phyloP scores from a whole-genome alignment of 441 rosid genomes.

The Pelargonium cotyledonis region DNA sequence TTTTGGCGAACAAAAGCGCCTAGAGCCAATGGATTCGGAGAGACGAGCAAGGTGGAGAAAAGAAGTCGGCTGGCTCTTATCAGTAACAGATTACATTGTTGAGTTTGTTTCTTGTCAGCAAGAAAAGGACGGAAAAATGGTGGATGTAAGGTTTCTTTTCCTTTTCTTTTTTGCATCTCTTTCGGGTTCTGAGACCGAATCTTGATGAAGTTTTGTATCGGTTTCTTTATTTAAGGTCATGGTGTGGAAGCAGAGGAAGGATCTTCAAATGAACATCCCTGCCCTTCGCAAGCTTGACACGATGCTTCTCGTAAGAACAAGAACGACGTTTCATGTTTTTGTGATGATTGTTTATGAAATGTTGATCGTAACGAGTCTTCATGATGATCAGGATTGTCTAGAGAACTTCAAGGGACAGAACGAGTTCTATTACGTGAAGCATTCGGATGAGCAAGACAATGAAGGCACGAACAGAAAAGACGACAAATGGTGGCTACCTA shows the following conservation, averaged over 20 bases:
- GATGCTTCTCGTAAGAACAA: slow-evolving; percentile 65
- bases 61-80: slow-evolving; percentile 76
- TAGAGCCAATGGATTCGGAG: slow-evolving; percentile 76
- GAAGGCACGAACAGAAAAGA: slow-evolving; percentile 51
- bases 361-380: too few relatives aligned
- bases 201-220: background rate
- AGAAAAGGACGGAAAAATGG: slow-evolving; percentile 55
- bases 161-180: background rate
- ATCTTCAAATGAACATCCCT: slow-evolving; percentile 82
- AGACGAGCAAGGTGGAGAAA: slow-evolving; percentile 71
- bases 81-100: slow-evolving; percentile 75
- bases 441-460: slow-evolving; percentile 63
- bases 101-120: slow-evolving; percentile 79
- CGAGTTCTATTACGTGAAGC: slow-evolving; percentile 54
- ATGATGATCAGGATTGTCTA: slow-evolving; percentile 51
- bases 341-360: too few relatives aligned
- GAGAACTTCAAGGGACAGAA: slow-evolving; percentile 60
- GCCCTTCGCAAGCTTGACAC: slow-evolving; percentile 73
- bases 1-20: slow-evolving; percentile 72
- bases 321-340: background rate
- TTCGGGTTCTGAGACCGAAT: background rate
- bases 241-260: slow-evolving; percentile 62
- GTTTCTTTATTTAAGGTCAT: slow-evolving; percentile 32
- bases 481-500: slow-evolving; percentile 97
- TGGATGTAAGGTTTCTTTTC: slow-evolving; percentile 51